A percentile compares a stretch with the other conserved stretches of the same genome.
Conservation (phyloP, 495 filamentous ascomycete species). For the Penicillium egyptiacum region DNA sequence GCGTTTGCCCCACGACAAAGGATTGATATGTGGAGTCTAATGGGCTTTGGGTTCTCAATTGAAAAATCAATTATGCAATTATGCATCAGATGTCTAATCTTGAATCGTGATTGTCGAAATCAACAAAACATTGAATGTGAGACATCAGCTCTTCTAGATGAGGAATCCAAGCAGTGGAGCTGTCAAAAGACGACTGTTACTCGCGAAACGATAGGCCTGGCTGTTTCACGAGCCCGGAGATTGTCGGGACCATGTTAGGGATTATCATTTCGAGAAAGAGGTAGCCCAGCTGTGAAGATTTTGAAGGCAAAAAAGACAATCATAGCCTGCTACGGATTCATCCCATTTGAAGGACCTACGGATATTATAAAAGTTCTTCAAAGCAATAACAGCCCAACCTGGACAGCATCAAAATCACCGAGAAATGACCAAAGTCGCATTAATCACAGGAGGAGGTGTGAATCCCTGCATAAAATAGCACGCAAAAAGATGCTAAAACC, state of each 20-base stretch:
- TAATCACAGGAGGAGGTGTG: constrained; percentile 28
- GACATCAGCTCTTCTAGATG: neutral
- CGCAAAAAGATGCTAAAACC: neutral
- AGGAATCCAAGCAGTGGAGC: neutral
- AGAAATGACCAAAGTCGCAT: constrained; percentile 17
- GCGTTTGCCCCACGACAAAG: neutral
- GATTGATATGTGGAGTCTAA: neutral
- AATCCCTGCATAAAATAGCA: neutral
- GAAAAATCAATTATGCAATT: neutral
- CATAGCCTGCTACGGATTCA: neutral
- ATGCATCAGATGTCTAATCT: neutral
- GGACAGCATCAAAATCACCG: neutral
- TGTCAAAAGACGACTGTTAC: neutral
- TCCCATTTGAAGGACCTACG: neutral
- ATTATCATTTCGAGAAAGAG: neutral
- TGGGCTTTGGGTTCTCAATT: no score
- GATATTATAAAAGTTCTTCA: neutral
- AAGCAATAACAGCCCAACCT: neutral
- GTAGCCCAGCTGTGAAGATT: neutral
- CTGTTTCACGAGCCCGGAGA: neutral
- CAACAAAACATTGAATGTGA: neutral
- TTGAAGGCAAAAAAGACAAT: neutral
- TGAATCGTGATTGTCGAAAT: neutral
- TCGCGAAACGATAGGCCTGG: neutral
- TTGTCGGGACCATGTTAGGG: neutral